Evolutionary conservation across 1,284 basidiomycete species (phyloP), one percentile per base, ranked within the genome.

Genomic region (Rugosomyces carneus): DNA sequence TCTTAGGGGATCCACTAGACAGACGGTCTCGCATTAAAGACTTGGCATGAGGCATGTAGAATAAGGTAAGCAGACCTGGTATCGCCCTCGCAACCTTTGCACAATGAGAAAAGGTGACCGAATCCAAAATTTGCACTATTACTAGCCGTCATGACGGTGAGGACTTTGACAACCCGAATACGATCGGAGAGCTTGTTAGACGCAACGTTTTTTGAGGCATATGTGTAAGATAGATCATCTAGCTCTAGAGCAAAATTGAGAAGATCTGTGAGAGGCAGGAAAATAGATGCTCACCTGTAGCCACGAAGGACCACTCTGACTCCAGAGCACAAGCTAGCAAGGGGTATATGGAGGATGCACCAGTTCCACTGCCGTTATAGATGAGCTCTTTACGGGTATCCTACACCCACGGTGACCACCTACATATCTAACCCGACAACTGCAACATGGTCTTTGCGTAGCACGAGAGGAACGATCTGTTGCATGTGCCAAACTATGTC

Each of bases 321-420:
- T 81, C 68, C 18, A 80, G 60, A 1, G 66, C 71, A 58, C 83
- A 85, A 0, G 78, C 77, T 0, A 98, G 73, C 0, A 96, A 68
- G 0, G 93, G 84, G 55, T 97, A 98, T 51, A 98, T 93, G 0
- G 81, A 89, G 0, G 89, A 88, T 6, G 93, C 84, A 0, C 94
- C 94, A 6, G 92, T 95, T 13, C 94, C 94, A 34, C 93, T 94
- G 53, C 8, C 21, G 15, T n/a, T 29, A 49, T 2, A 23, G n/a
- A n/a, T n/a, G n/a, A n/a, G n/a, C n/a, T n/a, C n/a, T n/a, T n/a
- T 44, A 26, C 34, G 27, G 20, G 21, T 23, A 1, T 18, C 19
- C n/a, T 21, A 7, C 6, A 37, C 10, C 13, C 19, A 36, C 8
- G 3, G 3, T 10, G 4, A 21, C 29, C 7, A 57, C 70, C 24